Percentiles rank a stretch among this genome's conserved stretches.
Evolutionary conservation across 2,329 filamentous ascomycete species (phyloP).

Genomic region (Parascedosporium putredinis): DNA sequence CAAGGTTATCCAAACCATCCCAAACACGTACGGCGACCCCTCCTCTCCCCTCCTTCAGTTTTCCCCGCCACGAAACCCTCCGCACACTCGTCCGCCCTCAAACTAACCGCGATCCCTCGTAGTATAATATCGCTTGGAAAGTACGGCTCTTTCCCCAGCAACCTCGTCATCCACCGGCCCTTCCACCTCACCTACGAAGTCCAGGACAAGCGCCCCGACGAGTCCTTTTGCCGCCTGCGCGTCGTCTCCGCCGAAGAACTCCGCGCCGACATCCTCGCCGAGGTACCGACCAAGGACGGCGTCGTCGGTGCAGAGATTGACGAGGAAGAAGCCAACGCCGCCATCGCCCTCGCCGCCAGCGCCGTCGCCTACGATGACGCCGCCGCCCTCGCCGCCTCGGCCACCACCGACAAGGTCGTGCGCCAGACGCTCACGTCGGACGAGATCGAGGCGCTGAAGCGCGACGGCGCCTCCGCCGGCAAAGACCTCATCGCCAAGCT

Average conservation of each 20-base stretch:
- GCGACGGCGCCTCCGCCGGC: constrained; percentile 65
- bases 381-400: neutral
- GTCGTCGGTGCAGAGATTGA: constrained; percentile 36
- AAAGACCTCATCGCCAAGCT: constrained; percentile 90
- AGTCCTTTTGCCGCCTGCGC: constrained; percentile 59
- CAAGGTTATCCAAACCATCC: constrained; percentile 45
- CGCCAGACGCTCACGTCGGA: constrained; percentile 69
- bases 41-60: no score
- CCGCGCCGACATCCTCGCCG: constrained; percentile 63
- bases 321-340: constrained; percentile 26
- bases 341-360: constrained; percentile 13
- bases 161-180: constrained; percentile 81
- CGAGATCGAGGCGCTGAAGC: constrained; percentile 66
- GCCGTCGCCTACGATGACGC: constrained; percentile 2
- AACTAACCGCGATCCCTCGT: constrained; percentile 17
- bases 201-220: constrained; percentile 56
- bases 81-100: constrained; percentile 5
- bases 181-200: constrained; percentile 90
- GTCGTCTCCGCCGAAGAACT: constrained; percentile 73
- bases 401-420: constrained; percentile 37
- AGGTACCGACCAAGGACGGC: constrained; percentile 27
- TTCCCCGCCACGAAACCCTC: constrained; percentile 3
- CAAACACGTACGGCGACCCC: constrained; percentile 43
- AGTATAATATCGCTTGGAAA: constrained; percentile 85
- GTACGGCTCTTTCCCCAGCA: constrained; percentile 83